These are phyloP conservation scores for Plasmodium gonderi DNA, from an alignment of 169 alveolate genomes.

Conservation along the genomic window DNA sequence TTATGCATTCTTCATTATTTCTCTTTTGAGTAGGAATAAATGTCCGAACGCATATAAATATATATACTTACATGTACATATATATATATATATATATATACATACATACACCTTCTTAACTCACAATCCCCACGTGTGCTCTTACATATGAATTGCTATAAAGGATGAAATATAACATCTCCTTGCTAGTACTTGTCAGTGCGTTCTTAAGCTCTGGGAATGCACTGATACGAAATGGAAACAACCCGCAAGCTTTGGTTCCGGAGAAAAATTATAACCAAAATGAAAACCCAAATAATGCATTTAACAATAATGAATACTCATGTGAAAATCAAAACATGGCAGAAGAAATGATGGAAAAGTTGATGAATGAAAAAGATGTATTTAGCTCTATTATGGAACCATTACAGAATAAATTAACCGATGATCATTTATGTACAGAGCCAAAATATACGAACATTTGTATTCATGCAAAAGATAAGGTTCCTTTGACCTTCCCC, in stretches of 20 bases:
- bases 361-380: slow-evolving; percentile 52
- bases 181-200: slow-evolving; percentile 4
- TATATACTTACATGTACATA: neutral
- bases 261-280: neutral
- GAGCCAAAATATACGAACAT: slow-evolving; percentile 37
- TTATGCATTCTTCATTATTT: neutral
- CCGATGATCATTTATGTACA: slow-evolving; percentile 24
- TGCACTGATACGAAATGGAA: slow-evolving; percentile 34
- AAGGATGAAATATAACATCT: slow-evolving; percentile 55
- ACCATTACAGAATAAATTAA: slow-evolving; percentile 54
- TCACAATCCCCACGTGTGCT: neutral
- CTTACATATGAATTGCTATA: neutral
- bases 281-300: neutral
- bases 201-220: slow-evolving; percentile 3
- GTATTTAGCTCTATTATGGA: slow-evolving; percentile 40
- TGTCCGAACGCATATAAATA: neutral
- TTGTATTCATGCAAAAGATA: slow-evolving; percentile 57
- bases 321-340: slow-evolving; percentile 48
- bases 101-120: neutral
- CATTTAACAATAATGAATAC: slow-evolving; percentile 1
- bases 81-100: neutral
- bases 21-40: neutral
- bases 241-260: slow-evolving; percentile 16
- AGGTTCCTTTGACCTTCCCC: slow-evolving; percentile 28
- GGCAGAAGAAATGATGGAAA: slow-evolving; percentile 74